These are phyloP conservation scores for Truncatella angustata DNA, from an alignment of 2,329 filamentous ascomycete species.

Conservation along the genomic window DNA sequence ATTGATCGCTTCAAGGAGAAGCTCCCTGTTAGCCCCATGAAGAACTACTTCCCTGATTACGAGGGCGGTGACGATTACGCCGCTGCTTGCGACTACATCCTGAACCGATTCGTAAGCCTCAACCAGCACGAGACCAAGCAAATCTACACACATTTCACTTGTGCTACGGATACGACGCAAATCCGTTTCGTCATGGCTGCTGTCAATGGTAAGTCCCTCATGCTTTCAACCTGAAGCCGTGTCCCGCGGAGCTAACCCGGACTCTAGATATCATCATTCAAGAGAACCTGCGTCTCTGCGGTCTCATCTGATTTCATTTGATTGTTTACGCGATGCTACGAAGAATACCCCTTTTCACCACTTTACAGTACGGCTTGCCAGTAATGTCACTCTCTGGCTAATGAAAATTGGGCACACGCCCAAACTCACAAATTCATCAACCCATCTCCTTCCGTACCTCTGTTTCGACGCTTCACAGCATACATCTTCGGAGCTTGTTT, in stretches of 20 bases:
- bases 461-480: conserved; percentile 25
- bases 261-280: conserved; percentile 95
- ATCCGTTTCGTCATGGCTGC: conserved; percentile 99
- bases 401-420: conserved; percentile 26
- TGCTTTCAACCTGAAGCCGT: background rate
- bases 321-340: conserved; percentile 32
- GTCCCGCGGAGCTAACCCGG: conserved; percentile 7
- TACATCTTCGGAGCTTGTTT: conserved; percentile 20
- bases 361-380: conserved; percentile 25
- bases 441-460: conserved; percentile 26
- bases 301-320: conserved; percentile 87
- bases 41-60: conserved; percentile 86
- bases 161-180: conserved; percentile 96
- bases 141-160: conserved; percentile 99
- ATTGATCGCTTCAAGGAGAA: conserved; percentile 89
- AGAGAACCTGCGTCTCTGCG: conserved; percentile 95
- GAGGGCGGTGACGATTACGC: conserved; percentile 96
- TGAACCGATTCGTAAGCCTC: conserved; percentile 96
- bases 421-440: conserved; percentile 23
- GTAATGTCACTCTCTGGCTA: conserved; percentile 30
- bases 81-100: conserved; percentile 95
- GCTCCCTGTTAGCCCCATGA: conserved; percentile 77
- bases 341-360: conserved; percentile 19
- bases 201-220: conserved; percentile 78
- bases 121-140: conserved; percentile 99